Evolutionary conservation across 192 early-diverging fungal species (phyloP), one percentile per base, ranked within the genome.

Genomic region (Entomortierella chlamydospora): DNA sequence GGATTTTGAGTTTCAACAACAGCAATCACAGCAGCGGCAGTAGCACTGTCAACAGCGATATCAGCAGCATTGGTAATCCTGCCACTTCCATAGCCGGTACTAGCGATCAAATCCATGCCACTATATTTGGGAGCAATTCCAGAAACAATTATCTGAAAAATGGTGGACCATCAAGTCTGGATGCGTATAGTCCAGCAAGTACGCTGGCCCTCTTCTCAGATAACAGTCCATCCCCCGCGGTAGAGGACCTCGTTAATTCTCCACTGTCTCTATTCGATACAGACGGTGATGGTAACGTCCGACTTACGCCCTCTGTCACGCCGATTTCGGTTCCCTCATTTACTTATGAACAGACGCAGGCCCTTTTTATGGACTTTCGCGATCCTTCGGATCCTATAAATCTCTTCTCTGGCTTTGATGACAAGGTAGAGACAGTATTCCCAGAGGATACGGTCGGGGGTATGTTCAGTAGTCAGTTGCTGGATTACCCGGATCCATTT

Each of bases 281-380:
- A 7, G 62, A 65, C 45, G 47, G 25, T 12, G 33, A 41, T 26
- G 62, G 57, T n/a, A 52, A 45, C 12, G 13, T 53, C 18, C 42
- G 33, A 34, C 61, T 56, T 26, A 60, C 57, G 8, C 29, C 49
- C 4, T 23, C 63, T 1, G 41, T 34, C 31, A 25, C 54, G 1
- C 41, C 29, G 11, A 7, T 72, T 54, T 53, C 59, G 18, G 34
- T 74, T 4, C 34, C 72, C 10, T 42, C 64, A 1, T 23, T 74
- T 49, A 67, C 72, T 4, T 74, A 39, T 53, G 72, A 74, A 30
- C 72, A 74, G 56, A 74, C 72, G 0, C 64, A 66, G 10, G 62
- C 68, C 26, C 41, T 81, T 6, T 81, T 81, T 52, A 81, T 53
- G 2, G 70, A 81, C n/a, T 81, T 66, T 43, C 79, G 79, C 17